These are phyloP conservation scores for Nephromyces sp. DNA, from an alignment of 169 alveolate species.

Conservation along the genomic window DNA sequence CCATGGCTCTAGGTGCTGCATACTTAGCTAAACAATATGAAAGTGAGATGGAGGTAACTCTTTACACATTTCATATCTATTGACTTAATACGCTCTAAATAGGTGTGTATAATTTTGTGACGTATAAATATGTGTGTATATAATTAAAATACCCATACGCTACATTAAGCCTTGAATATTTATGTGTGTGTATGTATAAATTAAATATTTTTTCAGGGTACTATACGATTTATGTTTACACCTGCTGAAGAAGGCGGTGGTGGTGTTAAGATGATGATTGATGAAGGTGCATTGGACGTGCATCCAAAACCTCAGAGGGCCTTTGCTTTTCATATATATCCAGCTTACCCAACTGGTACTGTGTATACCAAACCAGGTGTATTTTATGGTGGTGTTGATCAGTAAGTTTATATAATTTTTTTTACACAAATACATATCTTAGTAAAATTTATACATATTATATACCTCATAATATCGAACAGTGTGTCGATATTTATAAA, in stretches of 20 bases:
- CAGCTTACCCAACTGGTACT: conserved; percentile 25
- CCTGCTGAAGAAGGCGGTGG: conserved; percentile 42
- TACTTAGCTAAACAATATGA: conserved; percentile 18
- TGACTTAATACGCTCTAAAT: too few relatives aligned
- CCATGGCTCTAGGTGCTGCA: conserved; percentile 47
- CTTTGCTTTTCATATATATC: conserved; percentile 27
- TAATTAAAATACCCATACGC: too few relatives aligned
- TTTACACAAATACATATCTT: too few relatives aligned
- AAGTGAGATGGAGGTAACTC: conserved; percentile 7
- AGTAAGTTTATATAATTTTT: not conserved
- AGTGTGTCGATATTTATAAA: too few relatives aligned
- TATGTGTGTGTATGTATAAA: too few relatives aligned
- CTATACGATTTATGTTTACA: conserved; percentile 37
- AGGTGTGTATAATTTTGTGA: not conserved
- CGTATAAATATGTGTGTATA: too few relatives aligned
- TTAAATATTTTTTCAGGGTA: conserved; percentile 39
- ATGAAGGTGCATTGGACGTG: conserved; percentile 12
- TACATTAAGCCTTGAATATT: too few relatives aligned
- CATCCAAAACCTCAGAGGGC: conserved; percentile 4
- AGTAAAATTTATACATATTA: too few relatives aligned
- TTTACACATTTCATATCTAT: too few relatives aligned
- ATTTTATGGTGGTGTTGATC: conserved; percentile 24
- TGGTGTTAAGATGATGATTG: conserved; percentile 36
- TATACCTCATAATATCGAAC: too few relatives aligned
- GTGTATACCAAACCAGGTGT: conserved; percentile 10